Conservation (phyloP, 306 rosid genomes). For the Casuarina cunninghamiana region DNA sequence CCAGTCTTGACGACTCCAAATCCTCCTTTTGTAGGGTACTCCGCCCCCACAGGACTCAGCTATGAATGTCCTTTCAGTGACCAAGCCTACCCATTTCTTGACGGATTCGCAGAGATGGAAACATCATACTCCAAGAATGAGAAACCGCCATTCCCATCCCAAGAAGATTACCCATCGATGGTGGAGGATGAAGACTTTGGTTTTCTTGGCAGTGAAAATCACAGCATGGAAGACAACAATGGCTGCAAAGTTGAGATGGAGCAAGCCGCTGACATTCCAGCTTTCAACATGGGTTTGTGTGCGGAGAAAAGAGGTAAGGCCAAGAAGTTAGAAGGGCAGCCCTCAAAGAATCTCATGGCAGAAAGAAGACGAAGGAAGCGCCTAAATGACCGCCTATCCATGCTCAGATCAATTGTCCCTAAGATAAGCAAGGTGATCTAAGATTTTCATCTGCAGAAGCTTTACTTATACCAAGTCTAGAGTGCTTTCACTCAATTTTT, state of each 20-base stretch:
- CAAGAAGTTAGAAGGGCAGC: conserved; percentile 76
- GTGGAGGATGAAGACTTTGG: conserved; percentile 67
- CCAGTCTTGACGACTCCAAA: conserved; percentile 44
- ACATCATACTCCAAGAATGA: conserved; percentile 44
- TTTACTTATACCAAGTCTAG: background rate
- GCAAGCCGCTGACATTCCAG: conserved; percentile 44
- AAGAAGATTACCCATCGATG: conserved; percentile 54
- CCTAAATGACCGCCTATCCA: conserved; percentile 79
- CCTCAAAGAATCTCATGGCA: conserved; percentile 94
- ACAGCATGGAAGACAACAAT: conserved; percentile 40
- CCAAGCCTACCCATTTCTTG: conserved; percentile 53
- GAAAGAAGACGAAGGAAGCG: conserved; percentile 86
- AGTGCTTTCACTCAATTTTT: conserved; percentile 2
- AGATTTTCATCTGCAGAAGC: background rate
- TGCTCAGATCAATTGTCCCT: conserved; percentile 92
- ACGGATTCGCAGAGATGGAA: conserved; percentile 58
- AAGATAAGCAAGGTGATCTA: conserved; percentile 85
- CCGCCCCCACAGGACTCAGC: conserved; percentile 53
- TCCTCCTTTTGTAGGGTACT: conserved; percentile 57
- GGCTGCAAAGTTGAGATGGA: conserved; percentile 73
- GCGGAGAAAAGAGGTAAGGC: conserved; percentile 51
- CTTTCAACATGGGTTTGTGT: conserved; percentile 60
- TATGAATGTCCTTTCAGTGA: conserved; percentile 59
- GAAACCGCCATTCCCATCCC: conserved; percentile 46
- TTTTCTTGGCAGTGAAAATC: conserved; percentile 51